Percentiles rank a stretch among this genome's conserved stretches.
These are phyloP conservation scores for Zygosaccharomyces sapae DNA, from an alignment of 1,139 yeast genomes.

Conservation along the genomic window DNA sequence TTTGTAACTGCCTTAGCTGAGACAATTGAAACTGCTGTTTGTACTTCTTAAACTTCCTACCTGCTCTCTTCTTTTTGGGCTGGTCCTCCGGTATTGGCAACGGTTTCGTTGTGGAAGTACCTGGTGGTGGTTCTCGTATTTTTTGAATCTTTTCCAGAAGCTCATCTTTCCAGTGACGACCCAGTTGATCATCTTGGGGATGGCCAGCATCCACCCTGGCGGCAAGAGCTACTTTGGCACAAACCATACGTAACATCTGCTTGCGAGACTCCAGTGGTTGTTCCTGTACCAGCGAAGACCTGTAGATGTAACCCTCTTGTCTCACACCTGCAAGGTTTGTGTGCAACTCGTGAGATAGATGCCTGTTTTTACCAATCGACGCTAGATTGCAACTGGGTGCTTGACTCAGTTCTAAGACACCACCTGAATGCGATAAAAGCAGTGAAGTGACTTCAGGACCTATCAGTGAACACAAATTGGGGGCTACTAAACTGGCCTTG, in stretches of 20 bases:
- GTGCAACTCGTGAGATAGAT: slow-evolving; percentile 45
- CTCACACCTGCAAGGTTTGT: slow-evolving; percentile 46
- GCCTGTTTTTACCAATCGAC: slow-evolving; percentile 59
- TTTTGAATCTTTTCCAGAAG: slow-evolving; percentile 64
- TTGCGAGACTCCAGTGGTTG: slow-evolving; percentile 55
- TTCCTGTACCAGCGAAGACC: slow-evolving; percentile 48
- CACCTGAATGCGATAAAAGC: slow-evolving; percentile 65
- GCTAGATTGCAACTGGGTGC: slow-evolving; percentile 85
- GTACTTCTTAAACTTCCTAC: slow-evolving; percentile 70
- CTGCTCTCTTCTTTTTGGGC: slow-evolving; percentile 82
- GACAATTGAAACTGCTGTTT: slow-evolving; percentile 79
- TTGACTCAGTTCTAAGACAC: slow-evolving; percentile 60
- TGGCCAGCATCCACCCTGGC: slow-evolving; percentile 64
- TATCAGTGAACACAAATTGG: slow-evolving; percentile 69
- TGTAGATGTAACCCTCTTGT: slow-evolving; percentile 62
- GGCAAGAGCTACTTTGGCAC: slow-evolving; percentile 78
- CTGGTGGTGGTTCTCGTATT: slow-evolving; percentile 53
- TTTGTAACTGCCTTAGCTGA: slow-evolving; percentile 77
- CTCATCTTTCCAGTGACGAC: slow-evolving; percentile 56
- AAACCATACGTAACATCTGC: slow-evolving; percentile 71
- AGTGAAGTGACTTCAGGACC: slow-evolving; percentile 76
- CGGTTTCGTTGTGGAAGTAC: slow-evolving; percentile 62
- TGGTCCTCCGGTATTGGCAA: slow-evolving; percentile 78
- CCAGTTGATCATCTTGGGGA: slow-evolving; percentile 48
- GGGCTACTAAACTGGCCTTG: slow-evolving; percentile 57